phyloP scores from a whole-genome alignment of 2,329 filamentous ascomycete species.

The Colletotrichum brevisporum region DNA sequence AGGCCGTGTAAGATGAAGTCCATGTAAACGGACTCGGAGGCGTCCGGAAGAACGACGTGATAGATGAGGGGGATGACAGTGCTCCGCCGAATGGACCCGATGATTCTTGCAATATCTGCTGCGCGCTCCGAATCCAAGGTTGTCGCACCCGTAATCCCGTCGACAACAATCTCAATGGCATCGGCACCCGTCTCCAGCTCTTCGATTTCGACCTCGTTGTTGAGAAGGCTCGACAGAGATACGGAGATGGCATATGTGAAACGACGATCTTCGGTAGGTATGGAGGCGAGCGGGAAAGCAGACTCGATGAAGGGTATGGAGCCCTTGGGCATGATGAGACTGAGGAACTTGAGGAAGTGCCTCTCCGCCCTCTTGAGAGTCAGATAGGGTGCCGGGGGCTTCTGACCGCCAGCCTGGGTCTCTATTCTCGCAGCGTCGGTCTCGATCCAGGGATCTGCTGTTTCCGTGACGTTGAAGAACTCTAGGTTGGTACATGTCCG shows the following conservation, averaged over 20 bases:
- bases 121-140: conserved; percentile 52
- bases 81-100: conserved; percentile 73
- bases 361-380: conserved; percentile 78
- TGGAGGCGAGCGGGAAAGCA: conserved; percentile 74
- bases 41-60: conserved; percentile 59
- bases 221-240: conserved; percentile 69
- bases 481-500: conserved; percentile 80
- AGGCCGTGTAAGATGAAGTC: conserved; percentile 72
- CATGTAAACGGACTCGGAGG: conserved; percentile 59
- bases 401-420: conserved; percentile 48
- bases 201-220: conserved; percentile 70
- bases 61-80: conserved; percentile 73
- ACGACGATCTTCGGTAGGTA: conserved; percentile 70
- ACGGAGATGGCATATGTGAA: conserved; percentile 79
- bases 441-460: conserved; percentile 39
- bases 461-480: conserved; percentile 81
- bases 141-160: conserved; percentile 44
- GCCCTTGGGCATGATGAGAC: conserved; percentile 68
- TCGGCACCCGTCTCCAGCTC: conserved; percentile 77
- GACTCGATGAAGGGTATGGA: conserved; percentile 72
- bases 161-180: conserved; percentile 74
- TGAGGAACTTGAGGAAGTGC: conserved; percentile 79
- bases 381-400: conserved; percentile 70
- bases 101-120: conserved; percentile 68
- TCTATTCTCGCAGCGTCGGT: conserved; percentile 33